Evolutionary conservation across 495 filamentous ascomycete species (phyloP).

Genomic region (Thozetella sp.): DNA sequence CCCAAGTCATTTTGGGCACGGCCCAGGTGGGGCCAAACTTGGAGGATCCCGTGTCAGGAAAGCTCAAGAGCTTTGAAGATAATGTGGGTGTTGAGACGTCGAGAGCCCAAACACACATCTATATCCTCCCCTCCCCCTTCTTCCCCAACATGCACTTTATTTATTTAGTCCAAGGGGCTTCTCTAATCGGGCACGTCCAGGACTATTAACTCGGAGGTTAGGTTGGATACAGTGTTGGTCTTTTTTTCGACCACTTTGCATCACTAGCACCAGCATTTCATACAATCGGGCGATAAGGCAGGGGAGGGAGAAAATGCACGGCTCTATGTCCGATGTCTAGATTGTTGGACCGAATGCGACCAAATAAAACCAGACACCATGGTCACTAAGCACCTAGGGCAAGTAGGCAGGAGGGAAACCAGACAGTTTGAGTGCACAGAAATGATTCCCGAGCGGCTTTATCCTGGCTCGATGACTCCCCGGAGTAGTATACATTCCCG

Average conservation of each 20-base stretch:
- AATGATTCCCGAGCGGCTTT: slow-evolving; percentile 4
- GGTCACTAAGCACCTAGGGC: background rate
- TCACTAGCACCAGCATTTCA: too few relatives aligned
- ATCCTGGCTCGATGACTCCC: slow-evolving; percentile 3
- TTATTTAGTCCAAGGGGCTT: too few relatives aligned
- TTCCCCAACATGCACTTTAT: too few relatives aligned
- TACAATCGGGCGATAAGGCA: too few relatives aligned
- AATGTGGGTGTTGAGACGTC: background rate
- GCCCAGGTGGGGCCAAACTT: slow-evolving; percentile 12
- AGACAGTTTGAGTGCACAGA: background rate
- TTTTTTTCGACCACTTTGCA: too few relatives aligned
- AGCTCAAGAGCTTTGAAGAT: background rate
- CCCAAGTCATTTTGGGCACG: slow-evolving; percentile 16
- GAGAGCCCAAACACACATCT: background rate
- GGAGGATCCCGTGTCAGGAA: background rate
- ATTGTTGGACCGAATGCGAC: too few relatives aligned
- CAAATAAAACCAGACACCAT: background rate
- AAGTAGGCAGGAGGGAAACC: background rate
- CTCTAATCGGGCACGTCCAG: too few relatives aligned
- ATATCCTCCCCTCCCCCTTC: too few relatives aligned
- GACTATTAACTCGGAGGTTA: too few relatives aligned
- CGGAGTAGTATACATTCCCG: slow-evolving; percentile 1
- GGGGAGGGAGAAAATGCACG: too few relatives aligned
- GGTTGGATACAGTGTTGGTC: too few relatives aligned
- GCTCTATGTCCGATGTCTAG: too few relatives aligned